A percentile compares a stretch with the other conserved stretches of the same genome.
These are phyloP conservation scores for Alternaria dauci DNA, from an alignment of 2,329 filamentous ascomycete genomes.

Conservation along the genomic window DNA sequence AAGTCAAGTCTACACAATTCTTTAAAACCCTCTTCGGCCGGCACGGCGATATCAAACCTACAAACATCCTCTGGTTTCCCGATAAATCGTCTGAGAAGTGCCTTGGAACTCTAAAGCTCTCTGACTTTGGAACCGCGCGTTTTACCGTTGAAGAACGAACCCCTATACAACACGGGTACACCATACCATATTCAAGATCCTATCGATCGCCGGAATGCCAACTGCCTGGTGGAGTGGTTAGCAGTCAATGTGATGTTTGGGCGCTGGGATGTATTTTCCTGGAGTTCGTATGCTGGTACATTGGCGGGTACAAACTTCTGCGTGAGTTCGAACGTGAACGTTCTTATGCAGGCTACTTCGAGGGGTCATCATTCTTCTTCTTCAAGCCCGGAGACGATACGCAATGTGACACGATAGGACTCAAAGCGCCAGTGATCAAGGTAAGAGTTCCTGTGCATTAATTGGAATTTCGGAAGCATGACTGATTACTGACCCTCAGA, in stretches of 20 bases:
- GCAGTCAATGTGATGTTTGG: conserved; percentile 72
- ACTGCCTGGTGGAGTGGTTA: not conserved
- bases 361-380: too few species aligned
- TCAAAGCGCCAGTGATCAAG: not conserved
- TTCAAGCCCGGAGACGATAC: too few species aligned
- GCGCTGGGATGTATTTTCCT: conserved; percentile 91
- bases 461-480: not conserved
- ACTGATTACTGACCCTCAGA: not conserved
- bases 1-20: not conserved
- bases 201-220: conserved; percentile 5
- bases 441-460: not conserved
- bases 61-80: conserved; percentile 11
- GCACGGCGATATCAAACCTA: conserved; percentile 12
- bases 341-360: too few species aligned
- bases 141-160: not conserved
- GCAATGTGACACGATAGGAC: not conserved
- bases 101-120: conserved; percentile 6
- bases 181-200: not conserved
- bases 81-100: not conserved
- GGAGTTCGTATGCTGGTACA: conserved; percentile 57
- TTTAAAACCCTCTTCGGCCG: conserved; percentile 1
- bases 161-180: not conserved
- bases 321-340: not conserved
- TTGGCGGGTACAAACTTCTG: not conserved
- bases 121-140: conserved; percentile 12